These are phyloP conservation scores for Fusarium sp. DNA, from an alignment of 2,329 filamentous ascomycete species.

Conservation along the genomic window DNA sequence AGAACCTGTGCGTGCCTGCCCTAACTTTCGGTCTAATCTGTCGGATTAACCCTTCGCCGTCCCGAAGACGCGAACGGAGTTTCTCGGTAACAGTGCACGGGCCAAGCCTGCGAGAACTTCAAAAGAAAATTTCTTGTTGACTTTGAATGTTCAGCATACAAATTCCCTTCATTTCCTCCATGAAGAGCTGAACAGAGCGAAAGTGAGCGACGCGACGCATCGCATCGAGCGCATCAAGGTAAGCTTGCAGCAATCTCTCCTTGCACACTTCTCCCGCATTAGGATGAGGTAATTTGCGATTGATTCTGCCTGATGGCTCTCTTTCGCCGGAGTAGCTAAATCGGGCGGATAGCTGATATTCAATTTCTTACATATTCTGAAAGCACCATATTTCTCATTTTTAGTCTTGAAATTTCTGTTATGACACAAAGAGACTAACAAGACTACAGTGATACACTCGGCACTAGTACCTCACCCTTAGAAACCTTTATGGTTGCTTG, in stretches of 20 bases:
- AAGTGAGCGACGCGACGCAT: background rate
- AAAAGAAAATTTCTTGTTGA: slow-evolving; percentile 43
- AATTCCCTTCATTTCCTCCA: slow-evolving; percentile 5
- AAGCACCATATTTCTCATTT: slow-evolving; percentile 25
- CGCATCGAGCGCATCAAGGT: slow-evolving; percentile 42
- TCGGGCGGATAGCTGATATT: slow-evolving; percentile 85
- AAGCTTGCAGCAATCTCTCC: slow-evolving; percentile 35
- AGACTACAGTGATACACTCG: slow-evolving; percentile 31
- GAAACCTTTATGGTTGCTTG: background rate
- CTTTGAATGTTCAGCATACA: background rate
- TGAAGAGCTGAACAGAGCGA: slow-evolving; percentile 37
- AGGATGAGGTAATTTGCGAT: slow-evolving; percentile 99
- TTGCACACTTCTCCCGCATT: slow-evolving; percentile 24
- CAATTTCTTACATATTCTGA: slow-evolving; percentile 99
- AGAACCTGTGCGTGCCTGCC: slow-evolving; percentile 51
- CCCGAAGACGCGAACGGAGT: background rate
- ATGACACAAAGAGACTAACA: slow-evolving; percentile 42
- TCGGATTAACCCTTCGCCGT: slow-evolving; percentile 49
- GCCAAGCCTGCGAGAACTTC: slow-evolving; percentile 39
- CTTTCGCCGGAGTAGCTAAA: slow-evolving; percentile 90
- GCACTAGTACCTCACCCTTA: background rate
- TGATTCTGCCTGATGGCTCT: slow-evolving; percentile 86
- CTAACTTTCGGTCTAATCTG: slow-evolving; percentile 48
- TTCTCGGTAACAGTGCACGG: slow-evolving; percentile 30
- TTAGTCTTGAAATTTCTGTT: slow-evolving; percentile 40